These are phyloP conservation scores for Macaranga tanarius DNA, from an alignment of 441 rosid species.

Conservation along the genomic window DNA sequence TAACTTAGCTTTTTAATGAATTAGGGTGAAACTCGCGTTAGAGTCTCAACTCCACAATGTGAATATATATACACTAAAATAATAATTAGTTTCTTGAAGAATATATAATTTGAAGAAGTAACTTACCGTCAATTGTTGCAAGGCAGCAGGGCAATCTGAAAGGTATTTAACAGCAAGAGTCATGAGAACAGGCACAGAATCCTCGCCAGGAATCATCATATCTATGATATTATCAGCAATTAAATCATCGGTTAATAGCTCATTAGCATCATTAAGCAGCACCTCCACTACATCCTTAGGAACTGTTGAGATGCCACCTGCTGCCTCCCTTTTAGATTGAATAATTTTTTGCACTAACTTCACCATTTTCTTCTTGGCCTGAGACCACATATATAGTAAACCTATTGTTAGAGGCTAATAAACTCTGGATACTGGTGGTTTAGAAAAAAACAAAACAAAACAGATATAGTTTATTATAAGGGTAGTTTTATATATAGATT, in stretches of 20 bases:
- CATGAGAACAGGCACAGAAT: conserved; percentile 90
- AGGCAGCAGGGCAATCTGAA: conserved; percentile 75
- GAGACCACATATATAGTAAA: conserved; percentile 14
- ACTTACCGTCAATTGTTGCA: conserved; percentile 65
- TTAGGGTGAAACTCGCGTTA: too few species aligned
- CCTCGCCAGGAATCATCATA: conserved; percentile 99
- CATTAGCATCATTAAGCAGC: conserved; percentile 54
- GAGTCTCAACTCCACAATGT: too few species aligned
- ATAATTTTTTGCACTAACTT: conserved; percentile 59
- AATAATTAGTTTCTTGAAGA: too few species aligned
- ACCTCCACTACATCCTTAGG: conserved; percentile 72
- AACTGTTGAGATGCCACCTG: conserved; percentile 27
- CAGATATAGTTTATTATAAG: background rate
- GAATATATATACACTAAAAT: too few species aligned
- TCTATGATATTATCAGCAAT: conserved; percentile 90
- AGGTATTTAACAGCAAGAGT: conserved; percentile 88
- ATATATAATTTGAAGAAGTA: background rate
- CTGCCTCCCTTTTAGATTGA: conserved; percentile 36
- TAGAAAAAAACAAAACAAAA: too few species aligned
- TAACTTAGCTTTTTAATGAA: too few species aligned
- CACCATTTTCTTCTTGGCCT: conserved; percentile 95
- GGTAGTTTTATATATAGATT: too few species aligned
- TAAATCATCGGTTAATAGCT: conserved; percentile 57
- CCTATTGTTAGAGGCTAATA: too few species aligned
- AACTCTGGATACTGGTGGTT: too few species aligned